A percentile compares a stretch with the other conserved stretches of the same genome.
Conservation (phyloP, 805 yeast genomes). For the Saccharomycopsis oosterbeekiorum region DNA sequence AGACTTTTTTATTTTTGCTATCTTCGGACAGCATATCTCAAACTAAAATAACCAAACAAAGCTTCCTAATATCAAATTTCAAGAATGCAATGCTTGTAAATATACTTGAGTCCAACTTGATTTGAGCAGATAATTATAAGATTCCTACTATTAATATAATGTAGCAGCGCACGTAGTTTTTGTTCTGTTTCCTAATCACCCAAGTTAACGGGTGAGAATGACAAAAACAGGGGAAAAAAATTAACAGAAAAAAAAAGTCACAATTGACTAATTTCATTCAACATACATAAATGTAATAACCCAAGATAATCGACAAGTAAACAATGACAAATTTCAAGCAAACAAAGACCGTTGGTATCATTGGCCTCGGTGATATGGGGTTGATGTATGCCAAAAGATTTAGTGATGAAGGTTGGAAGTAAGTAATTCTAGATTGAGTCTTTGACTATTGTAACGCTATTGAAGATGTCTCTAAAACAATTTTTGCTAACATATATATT, state of each 20-base stretch:
- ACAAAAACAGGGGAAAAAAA: neutral
- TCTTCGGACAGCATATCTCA: neutral
- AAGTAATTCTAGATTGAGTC: conserved; percentile 15
- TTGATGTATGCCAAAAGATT: conserved; percentile 71
- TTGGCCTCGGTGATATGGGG: conserved; percentile 98
- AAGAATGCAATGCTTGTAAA: neutral
- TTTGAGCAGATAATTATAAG: too few relatives aligned
- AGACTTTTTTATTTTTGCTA: neutral
- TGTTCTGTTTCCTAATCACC: neutral
- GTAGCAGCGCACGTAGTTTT: neutral
- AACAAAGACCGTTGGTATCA: conserved; percentile 67
- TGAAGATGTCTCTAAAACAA: too few relatives aligned
- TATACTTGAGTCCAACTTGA: neutral
- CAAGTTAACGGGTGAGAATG: too few relatives aligned
- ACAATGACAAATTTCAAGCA: conserved; percentile 20
- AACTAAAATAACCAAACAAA: neutral
- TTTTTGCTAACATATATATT: neutral
- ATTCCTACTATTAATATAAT: neutral
- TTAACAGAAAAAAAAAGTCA: neutral
- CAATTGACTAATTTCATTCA: neutral
- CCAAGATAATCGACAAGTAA: neutral
- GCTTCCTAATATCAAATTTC: neutral
- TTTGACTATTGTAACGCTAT: neutral
- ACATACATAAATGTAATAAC: neutral
- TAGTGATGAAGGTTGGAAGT: conserved; percentile 72